Conservation (phyloP, 352 stramenopile species). For the Phytophthora syringae region DNA sequence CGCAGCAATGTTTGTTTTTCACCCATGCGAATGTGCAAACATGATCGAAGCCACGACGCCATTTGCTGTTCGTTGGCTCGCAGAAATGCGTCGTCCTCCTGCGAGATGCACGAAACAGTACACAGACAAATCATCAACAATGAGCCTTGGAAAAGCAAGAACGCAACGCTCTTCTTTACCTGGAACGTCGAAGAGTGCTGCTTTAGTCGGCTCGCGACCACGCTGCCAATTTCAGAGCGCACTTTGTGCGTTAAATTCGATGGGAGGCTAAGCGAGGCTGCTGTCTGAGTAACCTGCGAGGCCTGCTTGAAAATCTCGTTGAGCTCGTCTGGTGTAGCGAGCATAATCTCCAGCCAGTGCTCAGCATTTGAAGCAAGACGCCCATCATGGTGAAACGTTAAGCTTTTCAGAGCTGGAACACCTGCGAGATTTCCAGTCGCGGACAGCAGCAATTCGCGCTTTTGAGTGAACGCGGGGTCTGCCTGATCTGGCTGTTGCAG, state of each 20-base stretch:
- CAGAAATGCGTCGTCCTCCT: slow-evolving; percentile 67
- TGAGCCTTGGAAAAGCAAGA: neutral
- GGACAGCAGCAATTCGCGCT: slow-evolving; percentile 45
- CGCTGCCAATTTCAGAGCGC: slow-evolving; percentile 20
- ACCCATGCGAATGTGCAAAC: slow-evolving; percentile 69
- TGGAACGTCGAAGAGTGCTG: slow-evolving; percentile 40
- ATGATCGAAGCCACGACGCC: slow-evolving; percentile 68
- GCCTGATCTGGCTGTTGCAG: slow-evolving; percentile 44
- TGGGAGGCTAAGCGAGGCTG: slow-evolving; percentile 35
- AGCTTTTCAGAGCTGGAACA: slow-evolving; percentile 31
- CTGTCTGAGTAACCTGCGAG: slow-evolving; percentile 5
- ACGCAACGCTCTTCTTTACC: slow-evolving; percentile 24
- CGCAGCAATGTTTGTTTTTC: slow-evolving; percentile 58
- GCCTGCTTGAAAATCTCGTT: slow-evolving; percentile 47
- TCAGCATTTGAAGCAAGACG: slow-evolving; percentile 37
- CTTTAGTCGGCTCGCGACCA: slow-evolving; percentile 27
- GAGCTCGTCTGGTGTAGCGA: slow-evolving; percentile 55
- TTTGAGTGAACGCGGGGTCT: slow-evolving; percentile 43
- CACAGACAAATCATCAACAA: neutral
- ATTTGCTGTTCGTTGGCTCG: slow-evolving; percentile 49
- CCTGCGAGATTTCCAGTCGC: slow-evolving; percentile 17
- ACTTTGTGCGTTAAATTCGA: slow-evolving; percentile 36
- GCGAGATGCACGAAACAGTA: slow-evolving; percentile 3
- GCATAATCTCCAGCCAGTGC: slow-evolving; percentile 64
- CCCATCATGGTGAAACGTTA: slow-evolving; percentile 45